phyloP scores from a whole-genome alignment of 1,139 yeast species.

The Scheffersomyces lignicola region DNA sequence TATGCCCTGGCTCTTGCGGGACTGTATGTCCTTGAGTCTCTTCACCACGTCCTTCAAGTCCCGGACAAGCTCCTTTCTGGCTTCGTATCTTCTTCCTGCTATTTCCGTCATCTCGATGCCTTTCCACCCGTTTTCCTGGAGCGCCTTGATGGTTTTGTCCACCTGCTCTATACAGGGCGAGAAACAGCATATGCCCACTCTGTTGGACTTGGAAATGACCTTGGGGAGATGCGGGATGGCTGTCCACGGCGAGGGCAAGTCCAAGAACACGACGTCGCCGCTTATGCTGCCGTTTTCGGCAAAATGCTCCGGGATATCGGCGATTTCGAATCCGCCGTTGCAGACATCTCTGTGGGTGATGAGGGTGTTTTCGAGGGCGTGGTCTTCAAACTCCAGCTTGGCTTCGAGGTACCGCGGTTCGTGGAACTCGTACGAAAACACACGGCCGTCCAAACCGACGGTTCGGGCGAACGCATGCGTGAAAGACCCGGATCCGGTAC shows the following conservation, averaged over 20 bases:
- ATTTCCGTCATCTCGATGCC: constrained; percentile 92
- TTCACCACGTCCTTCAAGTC: constrained; percentile 78
- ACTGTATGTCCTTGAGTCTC: constrained; percentile 77
- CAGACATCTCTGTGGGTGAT: constrained; percentile 95
- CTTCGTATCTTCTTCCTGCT: constrained; percentile 84
- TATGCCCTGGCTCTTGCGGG: constrained; percentile 72
- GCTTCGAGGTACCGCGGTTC: constrained; percentile 83
- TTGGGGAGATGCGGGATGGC: constrained; percentile 76
- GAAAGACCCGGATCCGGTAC: constrained; percentile 96
- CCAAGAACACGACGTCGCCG: constrained; percentile 81
- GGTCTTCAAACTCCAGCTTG: constrained; percentile 67
- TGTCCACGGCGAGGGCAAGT: constrained; percentile 96
- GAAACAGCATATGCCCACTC: constrained; percentile 83
- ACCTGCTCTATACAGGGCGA: constrained; percentile 99
- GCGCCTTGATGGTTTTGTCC: constrained; percentile 72
- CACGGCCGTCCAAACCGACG: constrained; percentile 57
- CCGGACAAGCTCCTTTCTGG: constrained; percentile 85
- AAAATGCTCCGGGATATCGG: constrained; percentile 31
- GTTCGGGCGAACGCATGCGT: constrained; percentile 91
- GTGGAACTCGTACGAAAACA: constrained; percentile 91
- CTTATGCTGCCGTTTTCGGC: constrained; percentile 30
- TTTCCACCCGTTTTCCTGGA: constrained; percentile 81
- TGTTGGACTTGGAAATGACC: constrained; percentile 56
- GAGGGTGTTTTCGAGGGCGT: constrained; percentile 56
- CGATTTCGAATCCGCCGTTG: constrained; percentile 72